Evolutionary conservation across 2,329 filamentous ascomycete species (phyloP), one percentile per base, ranked within the genome.

Genomic region (Aspergillus hiratsukae): DNA sequence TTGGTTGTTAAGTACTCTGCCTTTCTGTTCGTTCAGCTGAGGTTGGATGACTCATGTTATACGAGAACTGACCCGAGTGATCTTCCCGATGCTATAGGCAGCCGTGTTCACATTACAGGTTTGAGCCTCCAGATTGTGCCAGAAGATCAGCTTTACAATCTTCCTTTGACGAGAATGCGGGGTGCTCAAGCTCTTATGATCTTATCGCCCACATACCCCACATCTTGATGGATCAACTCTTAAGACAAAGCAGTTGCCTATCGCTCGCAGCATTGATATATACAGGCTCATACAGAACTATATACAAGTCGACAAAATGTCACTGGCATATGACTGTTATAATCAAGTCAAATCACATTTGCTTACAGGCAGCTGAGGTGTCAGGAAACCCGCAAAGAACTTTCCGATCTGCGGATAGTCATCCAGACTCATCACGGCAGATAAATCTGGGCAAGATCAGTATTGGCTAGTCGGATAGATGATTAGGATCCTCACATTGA

Each of bases 401-500:
- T 64, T 55, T 17, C 69, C 69, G 48, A 76, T 66, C 31, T 68
- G 56, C 19, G 58, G 51, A 54, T 68, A 68, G 14, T 75, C 69
- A 14, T 69, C 66, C 23, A 74, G 53, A 23, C 55, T 54, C 23
- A 72, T 56, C 17, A 77, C 68, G 37, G 74, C 72, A n/a, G 74
- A 75, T 4, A 77, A 72, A 60, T 77, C 73, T 74, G 54, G 19
- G 6, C 14, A 10, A 19, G 31, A 8, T 54, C 27, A 63, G 49
- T 50, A 49, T 52, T 35, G 21, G 27, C 27, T 45, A 8, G 27
- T 5, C 6, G 25, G 51, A 48, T 37, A 11, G 11, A 14, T 5
- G 1, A 11, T 3, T 2, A 21, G 8, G 21, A 17, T 14, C 70
- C 80, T 72, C 69, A 83, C 82, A 83, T 72, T 86, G 83, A 72